phyloP scores from a whole-genome alignment of 2,329 filamentous ascomycete species.

The Nectriaceae sp. region DNA sequence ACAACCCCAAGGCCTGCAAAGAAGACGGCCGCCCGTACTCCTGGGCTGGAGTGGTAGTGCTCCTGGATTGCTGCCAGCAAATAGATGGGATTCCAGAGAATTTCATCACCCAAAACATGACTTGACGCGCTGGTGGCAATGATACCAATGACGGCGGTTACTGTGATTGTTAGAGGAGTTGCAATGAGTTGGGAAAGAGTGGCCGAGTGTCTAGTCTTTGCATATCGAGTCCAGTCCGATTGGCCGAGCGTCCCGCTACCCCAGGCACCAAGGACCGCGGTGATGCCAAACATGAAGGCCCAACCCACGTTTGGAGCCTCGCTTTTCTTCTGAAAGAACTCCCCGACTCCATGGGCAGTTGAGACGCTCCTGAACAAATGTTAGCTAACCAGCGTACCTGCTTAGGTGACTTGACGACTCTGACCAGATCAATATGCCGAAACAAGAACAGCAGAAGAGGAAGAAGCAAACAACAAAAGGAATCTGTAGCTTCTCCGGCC shows the following conservation, averaged over 20 bases:
- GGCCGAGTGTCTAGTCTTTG: slow-evolving; percentile 15
- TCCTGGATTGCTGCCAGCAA: slow-evolving; percentile 27
- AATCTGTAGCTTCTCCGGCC: slow-evolving; percentile 27
- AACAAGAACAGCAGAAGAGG: slow-evolving; percentile 21
- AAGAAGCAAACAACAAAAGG: slow-evolving; percentile 28
- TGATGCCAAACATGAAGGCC: slow-evolving; percentile 35
- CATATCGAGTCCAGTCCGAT: slow-evolving; percentile 32
- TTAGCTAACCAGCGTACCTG: slow-evolving; percentile 1
- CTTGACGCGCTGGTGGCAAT: slow-evolving; percentile 26
- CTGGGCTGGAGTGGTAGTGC: slow-evolving; percentile 26
- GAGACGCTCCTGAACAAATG: slow-evolving; percentile 17
- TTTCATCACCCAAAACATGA: slow-evolving; percentile 21
- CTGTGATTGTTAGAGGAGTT: slow-evolving; percentile 25
- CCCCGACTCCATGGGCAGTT: slow-evolving; percentile 20
- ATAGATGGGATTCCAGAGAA: slow-evolving; percentile 29
- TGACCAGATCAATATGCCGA: slow-evolving; percentile 23
- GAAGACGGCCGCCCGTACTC: slow-evolving; percentile 26
- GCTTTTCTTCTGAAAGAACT: slow-evolving; percentile 22
- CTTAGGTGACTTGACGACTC: too few relatives aligned
- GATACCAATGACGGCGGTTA: slow-evolving; percentile 30
- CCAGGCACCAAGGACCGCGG: slow-evolving; percentile 29
- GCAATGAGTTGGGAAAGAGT: slow-evolving; percentile 26
- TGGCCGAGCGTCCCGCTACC: slow-evolving; percentile 29
- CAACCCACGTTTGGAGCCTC: slow-evolving; percentile 25
- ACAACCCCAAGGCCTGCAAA: slow-evolving; percentile 27